Percentiles rank a stretch among this genome's conserved stretches.
Conservation (phyloP, 176 grass and related monocot genomes). For the Oryza glumipatula region DNA sequence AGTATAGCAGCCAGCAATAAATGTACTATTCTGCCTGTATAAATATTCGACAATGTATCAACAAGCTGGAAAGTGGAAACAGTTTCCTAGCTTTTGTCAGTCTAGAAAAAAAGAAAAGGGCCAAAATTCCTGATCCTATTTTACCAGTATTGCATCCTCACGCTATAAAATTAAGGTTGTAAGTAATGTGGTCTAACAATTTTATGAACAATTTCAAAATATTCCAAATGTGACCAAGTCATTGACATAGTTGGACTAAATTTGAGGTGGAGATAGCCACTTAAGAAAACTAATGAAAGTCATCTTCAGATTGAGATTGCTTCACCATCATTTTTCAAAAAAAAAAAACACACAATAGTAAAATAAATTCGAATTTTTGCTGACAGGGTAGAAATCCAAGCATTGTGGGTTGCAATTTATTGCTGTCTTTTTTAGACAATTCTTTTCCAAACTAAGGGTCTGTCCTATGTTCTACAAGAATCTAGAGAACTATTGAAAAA, state of each 20-base stretch:
- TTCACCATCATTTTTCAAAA: neutral
- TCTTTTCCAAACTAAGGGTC: neutral
- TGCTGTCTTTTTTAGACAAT: neutral
- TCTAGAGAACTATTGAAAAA: neutral
- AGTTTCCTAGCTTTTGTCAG: conserved; percentile 14
- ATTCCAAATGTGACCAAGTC: neutral
- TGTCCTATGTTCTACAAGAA: neutral
- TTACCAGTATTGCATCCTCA: neutral
- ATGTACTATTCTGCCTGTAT: conserved; percentile 15
- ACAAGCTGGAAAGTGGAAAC: neutral
- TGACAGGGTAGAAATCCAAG: conserved; percentile 11
- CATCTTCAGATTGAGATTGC: neutral
- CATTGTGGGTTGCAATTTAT: neutral
- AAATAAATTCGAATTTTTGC: neutral
- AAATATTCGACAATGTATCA: neutral
- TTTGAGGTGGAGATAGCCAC: neutral
- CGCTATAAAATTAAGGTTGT: neutral
- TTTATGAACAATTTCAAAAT: neutral
- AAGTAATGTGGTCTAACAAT: neutral
- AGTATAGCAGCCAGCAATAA: neutral
- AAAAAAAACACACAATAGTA: neutral
- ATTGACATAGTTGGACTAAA: neutral
- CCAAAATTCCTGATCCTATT: neutral
- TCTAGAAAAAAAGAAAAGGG: neutral
- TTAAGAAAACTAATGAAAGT: conserved; percentile 2